Evolutionary conservation across 2,329 filamentous ascomycete genomes (phyloP).

Genomic region (Bipolaris victoriae): DNA sequence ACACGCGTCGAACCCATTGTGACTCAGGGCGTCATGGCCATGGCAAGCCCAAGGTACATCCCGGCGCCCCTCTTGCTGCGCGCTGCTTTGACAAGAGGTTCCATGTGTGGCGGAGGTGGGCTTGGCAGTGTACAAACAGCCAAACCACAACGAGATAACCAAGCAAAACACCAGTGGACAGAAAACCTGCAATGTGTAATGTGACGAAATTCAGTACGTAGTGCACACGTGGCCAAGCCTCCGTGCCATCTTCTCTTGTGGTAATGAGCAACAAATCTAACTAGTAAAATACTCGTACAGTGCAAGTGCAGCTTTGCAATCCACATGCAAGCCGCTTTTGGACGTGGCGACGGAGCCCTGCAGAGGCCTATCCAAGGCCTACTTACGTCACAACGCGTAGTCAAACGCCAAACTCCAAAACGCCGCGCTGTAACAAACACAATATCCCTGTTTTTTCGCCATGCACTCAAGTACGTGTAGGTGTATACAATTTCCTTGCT

Average conservation of each 20-base stretch:
- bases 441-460: background rate
- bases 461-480: background rate
- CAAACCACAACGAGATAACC: background rate
- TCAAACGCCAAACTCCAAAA: slow-evolving; percentile 6
- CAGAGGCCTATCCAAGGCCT: slow-evolving; percentile 1
- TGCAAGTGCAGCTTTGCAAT: background rate
- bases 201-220: background rate
- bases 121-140: slow-evolving; percentile 32
- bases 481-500: background rate
- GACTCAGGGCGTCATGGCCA: background rate
- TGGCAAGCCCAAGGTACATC: background rate
- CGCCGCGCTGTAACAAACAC: slow-evolving; percentile 14
- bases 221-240: background rate
- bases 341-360: background rate
- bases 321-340: slow-evolving; percentile 5
- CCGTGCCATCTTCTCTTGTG: background rate
- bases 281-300: background rate
- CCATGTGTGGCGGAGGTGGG: slow-evolving; percentile 2
- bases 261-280: background rate
- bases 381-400: slow-evolving; percentile 2
- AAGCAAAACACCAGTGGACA: slow-evolving; percentile 4
- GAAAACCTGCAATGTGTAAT: slow-evolving; percentile 22
- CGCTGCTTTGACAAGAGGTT: slow-evolving; percentile 1
- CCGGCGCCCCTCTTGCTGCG: background rate
- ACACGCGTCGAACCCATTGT: background rate